Base-by-base conservation (phyloP, 768 basidiomycete genomes). In the Pleurotus djamor region DNA sequence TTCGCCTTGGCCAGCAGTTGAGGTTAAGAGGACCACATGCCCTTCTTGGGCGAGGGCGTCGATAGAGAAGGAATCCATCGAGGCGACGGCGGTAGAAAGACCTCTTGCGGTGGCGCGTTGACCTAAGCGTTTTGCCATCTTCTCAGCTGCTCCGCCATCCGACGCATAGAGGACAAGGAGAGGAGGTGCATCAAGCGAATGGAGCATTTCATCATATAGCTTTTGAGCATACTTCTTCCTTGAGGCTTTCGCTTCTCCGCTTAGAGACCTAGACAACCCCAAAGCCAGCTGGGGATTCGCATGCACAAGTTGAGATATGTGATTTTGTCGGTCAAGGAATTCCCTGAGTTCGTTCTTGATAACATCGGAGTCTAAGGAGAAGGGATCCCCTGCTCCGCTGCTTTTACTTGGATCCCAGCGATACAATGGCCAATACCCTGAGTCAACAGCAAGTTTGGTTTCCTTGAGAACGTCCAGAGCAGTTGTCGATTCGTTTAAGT, bases 361-460 rank as follows among this genome's bases (percentile, higher is more conserved):
- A 34, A 88, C 81, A 64, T 96, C 93, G 3, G 93, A 95, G 74
- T 98, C 97, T 60, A 99, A 87, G 9, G 83, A 82, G 79, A 99
- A 99, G 13, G 92, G 89, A 62, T 96, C 94, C 68, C 87, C 79
- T 44, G 89, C 89, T 48, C 72, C 74, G 28, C 72, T 74, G 66
- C 94, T 92, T 71, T 91, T 90, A 66, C 83, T 81, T 0, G 97
- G 97, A 72, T 99, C 89, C 96, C 96, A 99, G 58, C 97, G 85
- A 80, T 98, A 99, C 55, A 98, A 78, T 0, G 96, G 96, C 97
- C 97, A 98, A 75, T 96, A 96, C 2, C 96, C 96, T 8, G 91
- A 83, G 66, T 98, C 96, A 41, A 98, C 91, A 5, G 96, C 96
- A 52, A 94, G 83, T 71, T 98, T 99, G 28, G 96, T 99, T 78